These are phyloP conservation scores for Chenopodium berlandieri DNA, from an alignment of 148 eudicot genomes.

Conservation along the genomic window DNA sequence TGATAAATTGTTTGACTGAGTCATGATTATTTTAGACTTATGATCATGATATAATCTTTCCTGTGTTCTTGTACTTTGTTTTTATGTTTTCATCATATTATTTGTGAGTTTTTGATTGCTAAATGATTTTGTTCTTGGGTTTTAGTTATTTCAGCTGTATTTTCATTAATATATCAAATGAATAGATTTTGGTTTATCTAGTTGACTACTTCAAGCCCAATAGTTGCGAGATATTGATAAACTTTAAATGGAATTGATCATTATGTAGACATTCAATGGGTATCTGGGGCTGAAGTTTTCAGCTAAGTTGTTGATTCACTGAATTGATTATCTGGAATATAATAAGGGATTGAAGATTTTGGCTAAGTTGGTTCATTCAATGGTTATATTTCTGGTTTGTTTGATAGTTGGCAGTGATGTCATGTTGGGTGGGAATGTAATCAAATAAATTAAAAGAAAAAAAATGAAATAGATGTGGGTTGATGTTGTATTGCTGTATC, in stretches of 20 bases:
- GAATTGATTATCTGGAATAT: neutral
- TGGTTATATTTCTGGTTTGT: neutral
- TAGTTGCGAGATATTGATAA: too few relatives aligned
- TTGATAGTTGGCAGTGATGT: neutral
- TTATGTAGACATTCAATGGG: neutral
- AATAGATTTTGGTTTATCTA: neutral
- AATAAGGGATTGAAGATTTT: neutral
- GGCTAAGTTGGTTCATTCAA: neutral
- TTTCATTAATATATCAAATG: neutral
- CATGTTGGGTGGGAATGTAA: neutral
- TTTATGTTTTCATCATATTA: neutral
- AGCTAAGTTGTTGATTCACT: too few relatives aligned
- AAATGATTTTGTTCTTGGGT: neutral
- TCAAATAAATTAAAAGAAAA: neutral
- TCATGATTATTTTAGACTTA: neutral
- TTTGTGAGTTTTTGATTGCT: neutral
- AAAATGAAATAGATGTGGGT: neutral
- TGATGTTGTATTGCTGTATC: neutral
- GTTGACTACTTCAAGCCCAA: neutral
- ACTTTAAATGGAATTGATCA: neutral
- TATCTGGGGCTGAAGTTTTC: neutral
- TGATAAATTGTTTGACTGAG: neutral
- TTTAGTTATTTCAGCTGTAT: neutral
- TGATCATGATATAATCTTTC: neutral
- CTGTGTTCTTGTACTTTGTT: too few relatives aligned